Evolutionary conservation across 208 protist genomes (phyloP), one percentile per base, ranked within the genome.

Genomic region (Leishmania amazonensis): DNA sequence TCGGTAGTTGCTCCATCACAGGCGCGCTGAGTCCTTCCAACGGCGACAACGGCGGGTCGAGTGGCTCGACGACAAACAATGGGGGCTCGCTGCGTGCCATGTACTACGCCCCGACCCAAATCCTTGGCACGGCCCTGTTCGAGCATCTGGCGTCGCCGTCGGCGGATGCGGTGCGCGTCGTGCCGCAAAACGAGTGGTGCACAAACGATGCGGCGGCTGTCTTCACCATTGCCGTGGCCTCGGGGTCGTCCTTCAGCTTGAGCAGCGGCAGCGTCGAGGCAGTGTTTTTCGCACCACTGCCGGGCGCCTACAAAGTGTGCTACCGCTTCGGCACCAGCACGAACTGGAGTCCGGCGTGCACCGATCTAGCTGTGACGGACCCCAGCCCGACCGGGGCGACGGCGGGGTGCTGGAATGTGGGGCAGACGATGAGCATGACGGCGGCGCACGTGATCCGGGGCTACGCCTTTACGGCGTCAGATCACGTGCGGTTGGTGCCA

Each of bases 321-420:
- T 97, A 98, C 83, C 93, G 91, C 82, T 88, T 96, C 67, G 89
- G 89, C 58, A 83, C 62, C 35, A 82, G 71, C 28, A 81, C 84
- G 9, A 95, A 94, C 85, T 98, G 93, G 93, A 97, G 94, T 73
- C 95, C 95, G 58, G 85, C 88, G n/a, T 98, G 95, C 82, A 76
- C 57, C 21, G 19, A 70, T 75, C 70, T 96, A 38, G 68, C 40
- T 28, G 79, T 95, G 24, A 89, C 83, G 38, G 74, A 49, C 38
- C 75, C 90, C 6, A 91, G 88, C 40, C 95, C 95, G 17, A 81
- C 74, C 38, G 95, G 83, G 38, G 81, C 24, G 53, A 64, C 77
- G 51, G 77, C 64, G 5, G 94, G 93, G 2, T 98, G 95, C 85
- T 86, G 94, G 42, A 88, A 90, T 53, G 81, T 87, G 38, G 91